phyloP scores from a whole-genome alignment of 2,329 filamentous ascomycete genomes.

The Exophiala calicioides region DNA sequence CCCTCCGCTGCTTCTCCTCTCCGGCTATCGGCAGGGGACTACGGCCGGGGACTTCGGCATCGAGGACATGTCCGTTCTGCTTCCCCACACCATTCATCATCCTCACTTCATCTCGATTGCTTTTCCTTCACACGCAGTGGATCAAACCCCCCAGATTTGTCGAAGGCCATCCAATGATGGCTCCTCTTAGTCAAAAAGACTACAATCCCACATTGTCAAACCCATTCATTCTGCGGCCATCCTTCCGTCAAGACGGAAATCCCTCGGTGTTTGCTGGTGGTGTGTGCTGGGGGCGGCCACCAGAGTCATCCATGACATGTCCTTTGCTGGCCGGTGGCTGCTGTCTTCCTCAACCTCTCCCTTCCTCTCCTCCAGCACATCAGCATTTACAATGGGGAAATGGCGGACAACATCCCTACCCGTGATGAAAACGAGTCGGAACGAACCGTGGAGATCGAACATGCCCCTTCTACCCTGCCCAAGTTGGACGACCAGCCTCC shows the following conservation, averaged over 20 bases:
- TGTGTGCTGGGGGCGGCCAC: too few relatives aligned
- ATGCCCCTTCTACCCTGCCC: slow-evolving; percentile 12
- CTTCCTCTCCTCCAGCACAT: neutral
- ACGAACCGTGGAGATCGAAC: slow-evolving; percentile 20
- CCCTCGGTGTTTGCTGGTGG: slow-evolving; percentile 1
- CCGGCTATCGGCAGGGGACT: too few relatives aligned
- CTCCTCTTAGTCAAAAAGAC: slow-evolving; percentile 2
- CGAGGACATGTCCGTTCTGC: too few relatives aligned
- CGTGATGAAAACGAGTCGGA: slow-evolving; percentile 16
- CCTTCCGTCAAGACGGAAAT: neutral
- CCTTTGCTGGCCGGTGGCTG: too few relatives aligned
- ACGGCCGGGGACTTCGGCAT: too few relatives aligned
- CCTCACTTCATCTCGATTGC: neutral
- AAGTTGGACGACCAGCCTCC: slow-evolving; percentile 38
- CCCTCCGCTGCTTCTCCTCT: too few relatives aligned
- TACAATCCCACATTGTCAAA: neutral
- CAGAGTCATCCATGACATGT: too few relatives aligned
- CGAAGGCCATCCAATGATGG: slow-evolving; percentile 2
- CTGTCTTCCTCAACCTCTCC: neutral
- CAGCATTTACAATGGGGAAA: slow-evolving; percentile 4
- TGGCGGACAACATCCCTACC: slow-evolving; percentile 15
- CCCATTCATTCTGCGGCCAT: neutral
- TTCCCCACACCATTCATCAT: too few relatives aligned
- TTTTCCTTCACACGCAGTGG: too few relatives aligned
- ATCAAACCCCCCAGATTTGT: neutral